Evolutionary conservation across 2,329 filamentous ascomycete species (phyloP), one percentile per base, ranked within the genome.

Genomic region (Amauroascus verrucosus): DNA sequence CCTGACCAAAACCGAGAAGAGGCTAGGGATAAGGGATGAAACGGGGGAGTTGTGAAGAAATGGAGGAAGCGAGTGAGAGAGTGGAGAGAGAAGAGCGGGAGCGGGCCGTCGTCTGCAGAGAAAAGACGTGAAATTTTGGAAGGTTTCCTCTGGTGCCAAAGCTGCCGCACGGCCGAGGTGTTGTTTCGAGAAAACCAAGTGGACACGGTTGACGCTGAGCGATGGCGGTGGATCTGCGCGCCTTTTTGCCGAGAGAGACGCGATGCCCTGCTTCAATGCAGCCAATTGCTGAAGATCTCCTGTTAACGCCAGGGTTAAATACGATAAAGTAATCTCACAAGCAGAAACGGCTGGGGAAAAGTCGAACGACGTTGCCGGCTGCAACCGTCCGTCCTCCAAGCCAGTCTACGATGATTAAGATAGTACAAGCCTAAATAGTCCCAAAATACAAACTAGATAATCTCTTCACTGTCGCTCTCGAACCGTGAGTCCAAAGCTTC

Each of bases 151-250:
- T 30, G 32, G 41, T 45, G 46, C 33, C 22, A 24, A 35, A 48
- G 53, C 53, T 53, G 52, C 54, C 50, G 56, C 49, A 53, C 20
- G 54, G 54, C 54, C 51, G 48, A 56, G 54, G 54, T 54, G 56
- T 20, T 51, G 4, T 45, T 35, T 38, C 50, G 28, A 52, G 20
- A 38, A 46, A 52, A 32, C 20, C 40, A 46, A 52, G 48, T 37
- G 50, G 50, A 35, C 50, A 52, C 50, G 33, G 50, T 52, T 46
- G 49, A 37, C 38, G 49, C 30, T 51, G 38, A n/a, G 33, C 20
- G 26, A 24, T n/a, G 35, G 35, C 24, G 49, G 40, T 37, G 30
- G 50, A 52, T 52, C 50, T 26, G 50, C 50, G 43, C 40, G 30
- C 20, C 13, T 52, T 46, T 46, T 46, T 46, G 40, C 50, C 50